These are phyloP conservation scores for Aspergillus floridensis DNA, from an alignment of 2,329 filamentous ascomycete species.

Conservation along the genomic window DNA sequence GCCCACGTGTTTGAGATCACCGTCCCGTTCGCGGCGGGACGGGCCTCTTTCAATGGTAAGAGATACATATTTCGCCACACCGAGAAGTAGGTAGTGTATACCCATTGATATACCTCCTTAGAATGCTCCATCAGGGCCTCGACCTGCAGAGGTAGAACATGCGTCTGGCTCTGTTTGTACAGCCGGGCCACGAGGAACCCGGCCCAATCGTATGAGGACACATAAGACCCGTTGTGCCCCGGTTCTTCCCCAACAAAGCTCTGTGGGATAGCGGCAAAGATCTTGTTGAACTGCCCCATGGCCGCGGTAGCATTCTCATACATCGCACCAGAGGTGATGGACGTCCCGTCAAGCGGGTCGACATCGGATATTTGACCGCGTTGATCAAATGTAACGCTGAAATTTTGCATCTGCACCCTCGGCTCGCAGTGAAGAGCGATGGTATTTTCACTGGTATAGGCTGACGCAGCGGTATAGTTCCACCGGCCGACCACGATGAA, in stretches of 20 bases:
- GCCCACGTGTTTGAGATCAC: constrained; percentile 31
- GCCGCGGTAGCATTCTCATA: constrained; percentile 34
- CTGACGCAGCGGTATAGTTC: constrained; percentile 28
- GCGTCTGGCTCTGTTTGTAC: constrained; percentile 27
- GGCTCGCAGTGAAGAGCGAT: constrained; percentile 36
- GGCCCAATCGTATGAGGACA: constrained; percentile 36
- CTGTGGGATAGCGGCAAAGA: constrained; percentile 35
- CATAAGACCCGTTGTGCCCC: constrained; percentile 22
- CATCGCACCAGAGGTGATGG: constrained; percentile 26
- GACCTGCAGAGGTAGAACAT: constrained; percentile 26
- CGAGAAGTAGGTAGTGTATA: constrained; percentile 36
- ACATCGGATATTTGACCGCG: constrained; percentile 27
- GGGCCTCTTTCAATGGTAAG: constrained; percentile 19
- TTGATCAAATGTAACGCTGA: constrained; percentile 28
- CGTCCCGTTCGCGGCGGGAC: constrained; percentile 25
- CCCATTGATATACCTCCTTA: constrained; percentile 34
- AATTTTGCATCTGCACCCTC: constrained; percentile 22
- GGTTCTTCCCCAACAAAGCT: constrained; percentile 30
- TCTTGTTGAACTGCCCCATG: constrained; percentile 36
- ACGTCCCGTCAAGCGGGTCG: constrained; percentile 17
- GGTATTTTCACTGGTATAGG: constrained; percentile 27
- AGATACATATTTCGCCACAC: constrained; percentile 36
- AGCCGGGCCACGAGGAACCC: constrained; percentile 34
- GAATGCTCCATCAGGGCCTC: constrained; percentile 24
- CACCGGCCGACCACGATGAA: constrained; percentile 34